A percentile compares a stretch with the other conserved stretches of the same genome.
Evolutionary conservation across 2,329 filamentous ascomycete species (phyloP).

Genomic region (Nothopassalora personata): DNA sequence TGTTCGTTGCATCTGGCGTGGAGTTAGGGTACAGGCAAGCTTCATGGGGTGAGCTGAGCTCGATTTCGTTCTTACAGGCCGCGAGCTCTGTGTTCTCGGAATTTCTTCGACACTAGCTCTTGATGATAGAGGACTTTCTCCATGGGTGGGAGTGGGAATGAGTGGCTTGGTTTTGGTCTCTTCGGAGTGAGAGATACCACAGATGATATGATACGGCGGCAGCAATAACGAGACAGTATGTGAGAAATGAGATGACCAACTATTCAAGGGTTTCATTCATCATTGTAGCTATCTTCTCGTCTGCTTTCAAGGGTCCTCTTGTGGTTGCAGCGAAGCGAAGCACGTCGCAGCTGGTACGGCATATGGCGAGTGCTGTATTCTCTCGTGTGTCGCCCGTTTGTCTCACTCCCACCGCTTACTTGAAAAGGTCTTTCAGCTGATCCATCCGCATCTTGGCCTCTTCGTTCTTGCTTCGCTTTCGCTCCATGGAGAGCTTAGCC

Average conservation of each 20-base stretch:
- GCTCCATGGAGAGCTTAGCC: constrained; percentile 75
- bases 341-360: background rate
- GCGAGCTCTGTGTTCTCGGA: background rate
- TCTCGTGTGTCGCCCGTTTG: background rate
- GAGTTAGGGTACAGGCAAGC: background rate
- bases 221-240: background rate
- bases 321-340: background rate
- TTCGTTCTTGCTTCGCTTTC: constrained; percentile 54
- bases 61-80: background rate
- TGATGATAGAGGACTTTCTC: background rate
- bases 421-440: constrained; percentile 56
- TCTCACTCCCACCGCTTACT: constrained; percentile 4
- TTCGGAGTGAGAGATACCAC: background rate
- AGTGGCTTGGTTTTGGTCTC: background rate
- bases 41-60: background rate
- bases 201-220: background rate
- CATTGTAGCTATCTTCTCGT: background rate
- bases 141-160: background rate
- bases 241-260: background rate
- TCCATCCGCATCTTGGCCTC: constrained; percentile 60
- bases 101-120: background rate
- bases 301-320: background rate
- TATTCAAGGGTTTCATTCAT: background rate
- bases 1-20: background rate
- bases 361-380: background rate